Percentiles rank a stretch among this genome's conserved stretches.
phyloP scores from a whole-genome alignment of 2,329 filamentous ascomycete species.

The Cladosporium sp. region DNA sequence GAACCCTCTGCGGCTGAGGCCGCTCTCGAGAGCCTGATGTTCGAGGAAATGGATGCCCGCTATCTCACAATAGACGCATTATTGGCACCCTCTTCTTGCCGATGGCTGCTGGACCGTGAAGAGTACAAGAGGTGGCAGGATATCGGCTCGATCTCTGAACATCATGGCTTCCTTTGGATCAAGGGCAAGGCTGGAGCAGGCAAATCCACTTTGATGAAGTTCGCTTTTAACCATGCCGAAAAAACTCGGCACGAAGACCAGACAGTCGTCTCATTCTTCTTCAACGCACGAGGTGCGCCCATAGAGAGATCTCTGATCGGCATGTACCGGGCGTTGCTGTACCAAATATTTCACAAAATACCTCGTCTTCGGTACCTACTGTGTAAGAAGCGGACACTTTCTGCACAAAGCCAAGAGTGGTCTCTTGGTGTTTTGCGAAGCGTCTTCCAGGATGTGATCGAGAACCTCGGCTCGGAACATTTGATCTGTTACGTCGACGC shows the following conservation, averaged over 20 bases:
- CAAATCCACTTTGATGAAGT: not conserved
- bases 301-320: not conserved
- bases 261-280: not conserved
- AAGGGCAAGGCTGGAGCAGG: not conserved
- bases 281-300: not conserved
- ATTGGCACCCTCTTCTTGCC: not conserved
- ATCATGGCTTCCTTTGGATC: not conserved
- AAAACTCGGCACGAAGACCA: not conserved
- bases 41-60: not conserved
- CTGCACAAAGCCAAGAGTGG: not conserved
- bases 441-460: not conserved
- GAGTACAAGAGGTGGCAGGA: not conserved
- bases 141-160: not conserved
- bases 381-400: not conserved
- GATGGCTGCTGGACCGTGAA: not conserved
- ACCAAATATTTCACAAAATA: not conserved
- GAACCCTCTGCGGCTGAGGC: not conserved
- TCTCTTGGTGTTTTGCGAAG: not conserved
- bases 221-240: not conserved
- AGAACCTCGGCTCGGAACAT: not conserved
- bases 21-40: not conserved
- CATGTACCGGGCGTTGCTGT: not conserved
- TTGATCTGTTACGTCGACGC: not conserved
- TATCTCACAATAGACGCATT: not conserved
- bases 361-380: not conserved